A percentile compares a stretch with the other conserved stretches of the same genome.
These are phyloP conservation scores for Penicillium odoratum DNA, from an alignment of 495 filamentous ascomycete species.

Conservation along the genomic window DNA sequence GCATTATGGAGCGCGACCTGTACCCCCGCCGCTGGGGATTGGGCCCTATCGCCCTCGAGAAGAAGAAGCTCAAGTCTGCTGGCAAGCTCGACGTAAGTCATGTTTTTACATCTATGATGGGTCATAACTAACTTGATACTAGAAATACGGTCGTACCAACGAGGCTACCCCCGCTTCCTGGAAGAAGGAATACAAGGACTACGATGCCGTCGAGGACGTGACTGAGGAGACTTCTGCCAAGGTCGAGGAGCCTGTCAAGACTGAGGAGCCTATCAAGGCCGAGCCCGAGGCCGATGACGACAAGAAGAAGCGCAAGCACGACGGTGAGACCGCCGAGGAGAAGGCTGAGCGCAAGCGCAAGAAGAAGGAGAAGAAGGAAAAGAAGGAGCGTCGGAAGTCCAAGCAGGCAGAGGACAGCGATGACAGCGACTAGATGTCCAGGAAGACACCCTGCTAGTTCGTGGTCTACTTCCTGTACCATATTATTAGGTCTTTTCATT, in stretches of 20 bases:
- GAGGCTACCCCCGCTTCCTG: slow-evolving; percentile 89
- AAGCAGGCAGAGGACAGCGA: slow-evolving; percentile 59
- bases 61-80: slow-evolving; percentile 98
- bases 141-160: slow-evolving; percentile 90
- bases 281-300: slow-evolving; percentile 40
- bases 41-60: slow-evolving; percentile 85
- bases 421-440: slow-evolving; percentile 54
- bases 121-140: background rate
- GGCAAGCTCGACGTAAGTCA: slow-evolving; percentile 84
- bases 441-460: slow-evolving; percentile 30
- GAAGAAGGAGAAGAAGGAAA: slow-evolving; percentile 74
- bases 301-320: slow-evolving; percentile 80
- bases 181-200: slow-evolving; percentile 89
- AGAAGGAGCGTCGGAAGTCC: slow-evolving; percentile 66
- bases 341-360: slow-evolving; percentile 71
- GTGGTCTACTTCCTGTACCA: slow-evolving; percentile 43
- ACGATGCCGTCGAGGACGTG: slow-evolving; percentile 54
- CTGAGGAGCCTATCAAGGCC: slow-evolving; percentile 30
- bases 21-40: slow-evolving; percentile 95
- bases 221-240: slow-evolving; percentile 41
- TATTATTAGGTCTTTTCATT: slow-evolving; percentile 32
- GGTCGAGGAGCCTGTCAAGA: slow-evolving; percentile 37
- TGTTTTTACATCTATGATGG: background rate
- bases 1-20: slow-evolving; percentile 97
- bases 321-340: slow-evolving; percentile 76